Evolutionary conservation across 305 asterid genomes (phyloP).

Genomic region (Nicotiana rustica): DNA sequence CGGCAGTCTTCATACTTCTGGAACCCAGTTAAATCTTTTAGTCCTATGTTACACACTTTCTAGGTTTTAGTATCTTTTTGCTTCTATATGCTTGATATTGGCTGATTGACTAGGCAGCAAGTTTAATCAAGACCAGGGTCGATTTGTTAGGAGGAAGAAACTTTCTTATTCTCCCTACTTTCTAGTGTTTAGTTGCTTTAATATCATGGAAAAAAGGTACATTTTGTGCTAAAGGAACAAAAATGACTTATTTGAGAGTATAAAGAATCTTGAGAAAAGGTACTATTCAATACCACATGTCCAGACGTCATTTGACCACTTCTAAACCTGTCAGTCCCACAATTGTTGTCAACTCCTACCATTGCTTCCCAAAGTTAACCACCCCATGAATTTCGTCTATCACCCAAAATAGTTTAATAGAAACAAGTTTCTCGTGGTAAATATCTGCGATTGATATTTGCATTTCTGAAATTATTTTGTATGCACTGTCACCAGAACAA

Average conservation of each 20-base stretch:
- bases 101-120: no score
- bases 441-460: no score
- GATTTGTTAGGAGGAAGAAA: neutral
- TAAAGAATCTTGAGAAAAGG: neutral
- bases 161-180: neutral
- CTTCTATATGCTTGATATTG: no score
- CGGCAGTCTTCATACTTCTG: neutral
- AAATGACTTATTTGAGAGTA: neutral
- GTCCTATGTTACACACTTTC: neutral
- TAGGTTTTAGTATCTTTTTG: no score
- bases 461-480: no score
- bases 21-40: neutral
- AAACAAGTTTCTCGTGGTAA: no score
- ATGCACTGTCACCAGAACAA: no score
- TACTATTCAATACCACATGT: neutral
- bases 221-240: neutral
- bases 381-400: no score
- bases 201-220: neutral
- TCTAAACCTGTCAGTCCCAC: no score
- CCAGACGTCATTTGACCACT: neutral
- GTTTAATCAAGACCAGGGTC: neutral
- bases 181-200: neutral
- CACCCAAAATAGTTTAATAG: no score
- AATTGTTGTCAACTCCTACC: no score
- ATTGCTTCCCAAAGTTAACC: no score